Conservation (phyloP, 176 grass and related monocot species). For the Aegilops speltoides region DNA sequence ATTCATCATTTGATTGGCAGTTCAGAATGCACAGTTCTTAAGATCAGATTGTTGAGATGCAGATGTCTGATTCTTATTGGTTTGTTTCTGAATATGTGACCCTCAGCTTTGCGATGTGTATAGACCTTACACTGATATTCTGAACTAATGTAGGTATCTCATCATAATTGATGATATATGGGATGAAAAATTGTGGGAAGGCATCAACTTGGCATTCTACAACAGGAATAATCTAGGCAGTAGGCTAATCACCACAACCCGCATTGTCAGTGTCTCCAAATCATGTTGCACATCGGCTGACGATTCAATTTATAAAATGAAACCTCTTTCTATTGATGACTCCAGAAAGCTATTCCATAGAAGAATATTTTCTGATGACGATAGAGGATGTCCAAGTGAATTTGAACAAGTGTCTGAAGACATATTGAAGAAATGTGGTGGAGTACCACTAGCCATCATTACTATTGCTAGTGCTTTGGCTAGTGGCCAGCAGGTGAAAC, state of each 20-base stretch:
- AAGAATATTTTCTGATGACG: background rate
- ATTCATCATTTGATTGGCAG: too few species aligned
- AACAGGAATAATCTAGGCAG: background rate
- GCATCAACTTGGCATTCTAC: background rate
- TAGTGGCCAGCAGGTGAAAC: too few species aligned
- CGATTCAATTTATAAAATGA: background rate
- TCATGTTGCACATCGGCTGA: background rate
- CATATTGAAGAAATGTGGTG: too few species aligned
- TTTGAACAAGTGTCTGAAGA: too few species aligned
- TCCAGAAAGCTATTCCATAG: background rate
- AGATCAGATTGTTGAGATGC: too few species aligned
- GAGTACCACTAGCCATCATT: too few species aligned
- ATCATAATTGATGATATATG: background rate
- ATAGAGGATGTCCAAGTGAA: background rate
- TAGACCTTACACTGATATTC: background rate
- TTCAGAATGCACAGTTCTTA: too few species aligned
- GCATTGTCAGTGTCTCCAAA: accelerated
- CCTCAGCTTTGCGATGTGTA: too few species aligned
- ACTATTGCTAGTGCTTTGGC: too few species aligned
- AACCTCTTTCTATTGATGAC: background rate
- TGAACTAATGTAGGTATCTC: background rate
- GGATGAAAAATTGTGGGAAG: background rate
- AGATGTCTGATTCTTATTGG: too few species aligned
- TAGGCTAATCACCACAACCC: background rate
- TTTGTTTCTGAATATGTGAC: background rate